phyloP scores from a whole-genome alignment of 139 green algal genomes.

The Yamagishiella unicocca region DNA sequence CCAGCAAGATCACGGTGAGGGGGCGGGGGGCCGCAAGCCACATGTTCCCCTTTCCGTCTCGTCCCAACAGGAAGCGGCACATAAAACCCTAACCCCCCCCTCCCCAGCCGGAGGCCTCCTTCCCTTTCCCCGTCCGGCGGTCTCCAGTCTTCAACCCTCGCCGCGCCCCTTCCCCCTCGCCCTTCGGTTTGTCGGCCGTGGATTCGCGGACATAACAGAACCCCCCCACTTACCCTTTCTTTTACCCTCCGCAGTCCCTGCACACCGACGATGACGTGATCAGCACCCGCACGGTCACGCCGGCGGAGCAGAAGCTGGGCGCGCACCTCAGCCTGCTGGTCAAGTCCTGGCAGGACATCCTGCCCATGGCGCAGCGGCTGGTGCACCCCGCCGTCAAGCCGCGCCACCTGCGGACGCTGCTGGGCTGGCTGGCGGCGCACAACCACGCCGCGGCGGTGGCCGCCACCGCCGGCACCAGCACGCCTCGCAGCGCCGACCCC shows the following conservation, averaged over 20 bases:
- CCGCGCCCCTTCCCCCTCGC: not conserved
- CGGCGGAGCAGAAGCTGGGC: slow-evolving; percentile 54
- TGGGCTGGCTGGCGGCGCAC: slow-evolving; percentile 50
- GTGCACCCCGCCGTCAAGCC: slow-evolving; percentile 46
- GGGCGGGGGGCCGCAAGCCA: not conserved
- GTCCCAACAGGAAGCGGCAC: too few species aligned
- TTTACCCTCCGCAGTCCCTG: slow-evolving; percentile 23
- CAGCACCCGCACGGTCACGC: slow-evolving; percentile 47
- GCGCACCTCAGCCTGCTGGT: slow-evolving; percentile 52
- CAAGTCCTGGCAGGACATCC: slow-evolving; percentile 59
- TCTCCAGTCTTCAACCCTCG: too few species aligned
- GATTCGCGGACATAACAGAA: too few species aligned
- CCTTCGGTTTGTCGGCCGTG: too few species aligned
- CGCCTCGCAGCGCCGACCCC: not conserved
- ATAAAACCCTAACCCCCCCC: too few species aligned
- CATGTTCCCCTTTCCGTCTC: too few species aligned
- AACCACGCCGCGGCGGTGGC: slow-evolving; percentile 6
- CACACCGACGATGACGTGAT: slow-evolving; percentile 52
- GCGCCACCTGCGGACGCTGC: slow-evolving; percentile 54
- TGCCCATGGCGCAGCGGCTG: slow-evolving; percentile 49
- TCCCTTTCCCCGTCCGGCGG: too few species aligned
- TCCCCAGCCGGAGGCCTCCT: too few species aligned
- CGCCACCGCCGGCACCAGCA: not conserved
- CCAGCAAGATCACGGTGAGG: slow-evolving; percentile 33
- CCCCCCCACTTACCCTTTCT: not conserved